Evolutionary conservation across 768 basidiomycete genomes (phyloP), one percentile per base, ranked within the genome.

Genomic region (Psilocybe tampanensis): DNA sequence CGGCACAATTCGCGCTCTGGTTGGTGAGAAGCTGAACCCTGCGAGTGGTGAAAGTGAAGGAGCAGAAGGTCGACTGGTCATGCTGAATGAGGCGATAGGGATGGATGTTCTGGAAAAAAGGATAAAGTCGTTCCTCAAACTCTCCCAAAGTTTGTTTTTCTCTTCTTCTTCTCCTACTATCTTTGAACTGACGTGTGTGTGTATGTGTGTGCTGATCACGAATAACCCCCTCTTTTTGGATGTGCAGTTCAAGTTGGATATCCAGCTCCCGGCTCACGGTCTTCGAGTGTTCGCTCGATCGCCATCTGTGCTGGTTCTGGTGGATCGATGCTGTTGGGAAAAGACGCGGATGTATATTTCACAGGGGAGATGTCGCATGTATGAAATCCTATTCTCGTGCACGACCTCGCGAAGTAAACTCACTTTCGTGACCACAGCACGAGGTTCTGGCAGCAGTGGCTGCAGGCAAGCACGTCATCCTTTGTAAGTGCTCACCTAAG

Each of bases 351-450:
- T 70, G 83, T 95, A 22, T 94, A 91, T 70, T 80, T 95, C 65
- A 98, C 96, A 2, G 96, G 96, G 8, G 94, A 98, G 75, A 92
- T 95, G 90, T 70, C 82, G 18, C 95, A 96, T 72, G 92, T 94
- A 71, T 50, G 85, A 71, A 43, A 44, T 58, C 55, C 58, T 52
- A 42, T 61, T n/a, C 59, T 60, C 48, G 52, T 45, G 29, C 29
- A 45, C 49, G 52, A 52, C 44, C 47, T 42, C 61, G 44, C 61
- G 60, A 60, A 59, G 54, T 61, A 66, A 61, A 43, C 58, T 62
- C 69, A 64, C 36, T 34, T 58, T 52, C 48, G 36, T 54, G 52
- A 60, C 56, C 61, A 52, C 69, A 95, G 92, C 95, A 97, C 71
- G 89, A 95, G 57, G 86, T 96, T 52, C 78, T 98, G 41, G 90